Evolutionary conservation across 495 filamentous ascomycete species (phyloP), one percentile per base, ranked within the genome.

Genomic region (Geopyxis carbonaria): DNA sequence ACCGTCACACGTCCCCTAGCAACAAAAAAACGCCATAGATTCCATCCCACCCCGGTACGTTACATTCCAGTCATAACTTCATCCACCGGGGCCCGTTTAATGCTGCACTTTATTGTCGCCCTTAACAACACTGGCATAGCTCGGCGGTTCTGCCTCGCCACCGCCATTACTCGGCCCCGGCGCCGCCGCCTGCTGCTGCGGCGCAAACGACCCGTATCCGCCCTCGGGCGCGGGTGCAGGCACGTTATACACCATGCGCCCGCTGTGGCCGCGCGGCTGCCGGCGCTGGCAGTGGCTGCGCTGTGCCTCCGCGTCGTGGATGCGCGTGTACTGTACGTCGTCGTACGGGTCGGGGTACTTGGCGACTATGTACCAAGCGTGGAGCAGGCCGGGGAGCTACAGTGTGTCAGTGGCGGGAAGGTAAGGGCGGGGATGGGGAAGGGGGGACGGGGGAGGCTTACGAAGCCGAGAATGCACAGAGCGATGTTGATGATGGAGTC

Each of bases 351-450:
- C 86, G 19, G 91, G 91, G 58, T 78, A 82, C 56, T 78, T 77
- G 55, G 77, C 64, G 65, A 97, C 93, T 61, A 97, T 93, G 72
- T 95, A 97, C 86, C 86, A 95, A 55, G 89, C 70, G 61, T 97
- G 89, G 5, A 97, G 60, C 18, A 95, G 73, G 38, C 89, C 89
- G 15, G 89, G 89, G 45, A 97, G 46, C 66, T 70, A 27, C 21
- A 16, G n/a, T n/a, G n/a, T 10, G 20, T 38, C 10, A 16, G 36
- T 11, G 28, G 2, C n/a, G 4, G 19, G 22, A 37, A 22, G 11
- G n/a, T 22, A 32, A 37, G 8, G n/a, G 20, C 2, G 6, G 1
- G 50, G 2, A 2, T 15, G 21, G 34, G 21, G 18, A 3, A 37
- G 16, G 5, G 23, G 37, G 16, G 15, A 14, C 9, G 11, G 11